These are phyloP conservation scores for Medicago ruthenica DNA, from an alignment of 306 rosid genomes.

Conservation along the genomic window DNA sequence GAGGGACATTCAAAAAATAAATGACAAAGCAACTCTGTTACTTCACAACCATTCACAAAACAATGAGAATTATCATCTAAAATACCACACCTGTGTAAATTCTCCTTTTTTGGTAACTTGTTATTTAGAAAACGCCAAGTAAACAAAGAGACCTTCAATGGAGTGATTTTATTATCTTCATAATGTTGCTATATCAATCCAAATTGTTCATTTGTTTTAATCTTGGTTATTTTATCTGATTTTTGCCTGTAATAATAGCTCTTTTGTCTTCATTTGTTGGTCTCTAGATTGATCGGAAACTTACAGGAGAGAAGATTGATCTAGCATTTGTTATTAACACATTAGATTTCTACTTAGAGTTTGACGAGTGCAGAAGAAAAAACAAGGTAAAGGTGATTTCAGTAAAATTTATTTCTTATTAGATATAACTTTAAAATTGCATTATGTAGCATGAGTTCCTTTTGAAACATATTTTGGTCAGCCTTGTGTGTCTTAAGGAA, in stretches of 20 bases:
- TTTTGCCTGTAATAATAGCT: not conserved
- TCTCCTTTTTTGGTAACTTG: too few relatives aligned
- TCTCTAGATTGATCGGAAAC: constrained; percentile 61
- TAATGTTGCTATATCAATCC: constrained; percentile 1
- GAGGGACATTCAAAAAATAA: too few relatives aligned
- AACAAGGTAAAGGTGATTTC: constrained; percentile 44
- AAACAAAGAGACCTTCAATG: too few relatives aligned
- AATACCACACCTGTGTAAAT: too few relatives aligned
- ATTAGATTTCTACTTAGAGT: constrained; percentile 67
- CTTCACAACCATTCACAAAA: too few relatives aligned
- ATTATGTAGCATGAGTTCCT: not conserved
- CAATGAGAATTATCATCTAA: too few relatives aligned
- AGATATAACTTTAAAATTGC: not conserved
- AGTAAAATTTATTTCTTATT: not conserved
- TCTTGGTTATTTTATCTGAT: not conserved
- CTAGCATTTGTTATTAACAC: constrained; percentile 61
- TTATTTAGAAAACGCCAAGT: too few relatives aligned
- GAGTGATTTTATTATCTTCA: not conserved
- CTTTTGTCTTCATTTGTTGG: constrained; percentile 17
- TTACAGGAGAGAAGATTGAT: constrained; percentile 73
- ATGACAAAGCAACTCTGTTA: too few relatives aligned
- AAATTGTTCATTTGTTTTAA: not conserved
- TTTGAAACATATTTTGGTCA: not conserved
- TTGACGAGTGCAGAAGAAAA: constrained; percentile 64
- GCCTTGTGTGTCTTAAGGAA: not conserved